These are phyloP conservation scores for Jacaranda mimosifolia DNA, from an alignment of 257 asterid species.

Conservation along the genomic window DNA sequence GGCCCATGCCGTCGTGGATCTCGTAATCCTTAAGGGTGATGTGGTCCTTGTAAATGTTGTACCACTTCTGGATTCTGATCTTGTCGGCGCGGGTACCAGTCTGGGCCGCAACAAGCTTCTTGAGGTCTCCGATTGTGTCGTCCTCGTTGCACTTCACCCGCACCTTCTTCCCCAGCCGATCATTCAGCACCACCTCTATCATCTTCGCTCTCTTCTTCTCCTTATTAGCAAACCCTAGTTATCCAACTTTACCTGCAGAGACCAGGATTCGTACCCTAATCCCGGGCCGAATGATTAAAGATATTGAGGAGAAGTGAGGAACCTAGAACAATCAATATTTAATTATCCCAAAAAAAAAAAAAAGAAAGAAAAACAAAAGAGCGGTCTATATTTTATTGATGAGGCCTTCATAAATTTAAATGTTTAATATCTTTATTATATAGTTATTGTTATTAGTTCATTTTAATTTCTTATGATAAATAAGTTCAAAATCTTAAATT, in stretches of 20 bases:
- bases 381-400: no score
- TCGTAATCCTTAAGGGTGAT: slow-evolving; percentile 84
- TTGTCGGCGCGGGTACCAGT: slow-evolving; percentile 88
- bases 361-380: no score
- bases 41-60: slow-evolving; percentile 84
- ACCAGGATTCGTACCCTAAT: no score
- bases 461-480: no score
- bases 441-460: no score
- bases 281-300: no score
- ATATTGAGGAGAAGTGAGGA: not conserved
- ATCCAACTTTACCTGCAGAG: no score
- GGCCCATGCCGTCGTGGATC: slow-evolving; percentile 92
- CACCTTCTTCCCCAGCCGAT: slow-evolving; percentile 89
- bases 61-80: slow-evolving; percentile 90
- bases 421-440: no score
- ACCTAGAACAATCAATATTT: slow-evolving; percentile 4
- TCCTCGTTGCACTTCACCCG: slow-evolving; percentile 94
- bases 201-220: slow-evolving; percentile 33
- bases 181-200: slow-evolving; percentile 86
- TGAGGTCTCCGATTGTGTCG: slow-evolving; percentile 88
- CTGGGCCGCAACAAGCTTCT: slow-evolving; percentile 94
- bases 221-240: no score
- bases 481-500: no score
- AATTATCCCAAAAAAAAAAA: no score
- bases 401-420: no score